These are phyloP conservation scores for Phlebopus sp. DNA, from an alignment of 1,284 basidiomycete species.

Conservation along the genomic window DNA sequence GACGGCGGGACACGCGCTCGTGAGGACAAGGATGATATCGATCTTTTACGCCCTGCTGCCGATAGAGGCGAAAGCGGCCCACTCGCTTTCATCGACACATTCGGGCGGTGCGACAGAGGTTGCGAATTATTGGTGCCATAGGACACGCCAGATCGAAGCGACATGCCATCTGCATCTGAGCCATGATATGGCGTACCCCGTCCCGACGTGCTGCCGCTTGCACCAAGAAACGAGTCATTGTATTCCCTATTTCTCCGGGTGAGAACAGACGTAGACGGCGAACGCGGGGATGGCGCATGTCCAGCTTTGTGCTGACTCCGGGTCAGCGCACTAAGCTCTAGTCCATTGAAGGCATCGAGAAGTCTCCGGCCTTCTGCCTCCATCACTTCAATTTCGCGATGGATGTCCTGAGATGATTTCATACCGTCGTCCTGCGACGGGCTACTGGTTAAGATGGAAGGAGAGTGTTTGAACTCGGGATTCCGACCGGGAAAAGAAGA, in stretches of 20 bases:
- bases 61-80: constrained; percentile 14
- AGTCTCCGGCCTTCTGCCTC: constrained; percentile 66
- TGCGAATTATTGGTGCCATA: constrained; percentile 34
- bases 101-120: constrained; percentile 30
- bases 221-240: constrained; percentile 24
- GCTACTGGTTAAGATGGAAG: constrained; percentile 35
- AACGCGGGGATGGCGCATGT: constrained; percentile 23
- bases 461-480: constrained; percentile 28
- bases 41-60: constrained; percentile 43
- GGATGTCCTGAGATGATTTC: constrained; percentile 58
- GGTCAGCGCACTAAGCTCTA: constrained; percentile 66
- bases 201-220: constrained; percentile 26
- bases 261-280: constrained; percentile 29
- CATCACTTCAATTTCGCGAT: constrained; percentile 59
- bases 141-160: constrained; percentile 30
- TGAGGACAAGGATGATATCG: constrained; percentile 47
- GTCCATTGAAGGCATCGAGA: constrained; percentile 72
- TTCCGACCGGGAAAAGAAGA: constrained; percentile 28
- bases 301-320: constrained; percentile 43
- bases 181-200: constrained; percentile 30
- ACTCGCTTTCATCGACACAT: constrained; percentile 23
- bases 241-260: constrained; percentile 28
- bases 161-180: constrained; percentile 29
- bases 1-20: constrained; percentile 29
- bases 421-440: constrained; percentile 47